These are phyloP conservation scores for Corylus avellana DNA, from an alignment of 306 rosid genomes.

Conservation along the genomic window DNA sequence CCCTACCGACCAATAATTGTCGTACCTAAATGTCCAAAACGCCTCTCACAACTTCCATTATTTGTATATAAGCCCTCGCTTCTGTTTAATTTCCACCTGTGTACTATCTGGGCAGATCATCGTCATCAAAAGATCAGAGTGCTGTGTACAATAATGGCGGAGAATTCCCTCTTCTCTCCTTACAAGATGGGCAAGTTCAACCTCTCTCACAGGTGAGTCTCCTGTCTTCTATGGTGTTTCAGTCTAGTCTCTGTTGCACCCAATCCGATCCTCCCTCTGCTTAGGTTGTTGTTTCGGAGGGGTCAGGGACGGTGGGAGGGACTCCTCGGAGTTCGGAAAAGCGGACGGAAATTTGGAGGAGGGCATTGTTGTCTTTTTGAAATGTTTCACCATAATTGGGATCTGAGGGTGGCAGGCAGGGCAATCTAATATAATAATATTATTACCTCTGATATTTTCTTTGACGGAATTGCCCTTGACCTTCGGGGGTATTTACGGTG, in stretches of 20 bases:
- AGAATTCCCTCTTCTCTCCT: conserved; percentile 54
- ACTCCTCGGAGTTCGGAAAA: background rate
- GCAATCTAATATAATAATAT: too few species aligned
- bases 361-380: background rate
- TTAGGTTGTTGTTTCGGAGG: background rate
- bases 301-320: background rate
- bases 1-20: background rate
- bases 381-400: background rate
- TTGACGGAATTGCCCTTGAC: conserved; percentile 2
- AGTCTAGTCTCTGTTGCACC: background rate
- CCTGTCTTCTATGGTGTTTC: background rate
- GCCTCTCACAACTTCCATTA: background rate
- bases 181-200: conserved; percentile 53
- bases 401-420: background rate
- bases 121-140: background rate
- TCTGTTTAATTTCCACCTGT: too few species aligned
- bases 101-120: background rate
- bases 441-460: background rate
- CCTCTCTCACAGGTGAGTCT: conserved; percentile 56
- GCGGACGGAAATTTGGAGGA: background rate
- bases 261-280: background rate
- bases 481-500: background rate
- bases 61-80: background rate
- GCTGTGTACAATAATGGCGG: conserved; percentile 35
- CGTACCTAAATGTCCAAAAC: background rate